Conservation (phyloP, 202 grass and related monocot genomes). For the Cymbopogon flexuosus region DNA sequence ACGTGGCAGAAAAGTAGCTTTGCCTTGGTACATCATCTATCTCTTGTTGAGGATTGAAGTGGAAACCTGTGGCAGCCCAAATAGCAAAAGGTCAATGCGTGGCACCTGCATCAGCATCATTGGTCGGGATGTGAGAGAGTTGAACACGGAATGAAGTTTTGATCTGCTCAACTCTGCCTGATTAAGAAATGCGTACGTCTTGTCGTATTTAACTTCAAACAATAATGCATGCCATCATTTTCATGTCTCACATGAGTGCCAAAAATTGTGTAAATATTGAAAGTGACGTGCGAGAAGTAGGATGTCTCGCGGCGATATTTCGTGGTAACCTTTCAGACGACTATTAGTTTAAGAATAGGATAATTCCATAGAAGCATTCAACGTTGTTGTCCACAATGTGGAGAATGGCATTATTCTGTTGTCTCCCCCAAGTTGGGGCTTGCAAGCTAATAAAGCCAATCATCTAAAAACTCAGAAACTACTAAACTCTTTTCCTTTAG, state of each 20-base stretch:
- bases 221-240: neutral
- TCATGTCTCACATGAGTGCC: neutral
- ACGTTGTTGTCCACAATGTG: neutral
- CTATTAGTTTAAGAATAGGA: neutral
- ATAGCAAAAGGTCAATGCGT: neutral
- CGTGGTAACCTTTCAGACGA: neutral
- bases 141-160: neutral
- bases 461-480: neutral
- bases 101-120: neutral
- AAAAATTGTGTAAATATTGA: neutral
- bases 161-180: neutral
- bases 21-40: neutral
- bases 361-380: neutral
- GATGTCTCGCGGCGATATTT: neutral
- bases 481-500: neutral
- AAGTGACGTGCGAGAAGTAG: neutral
- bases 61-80: neutral
- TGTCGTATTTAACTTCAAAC: neutral
- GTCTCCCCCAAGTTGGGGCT: neutral
- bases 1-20: neutral
- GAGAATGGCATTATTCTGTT: neutral
- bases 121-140: neutral
- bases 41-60: neutral
- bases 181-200: neutral
- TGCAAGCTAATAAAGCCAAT: neutral